Percentiles rank a stretch among this genome's conserved stretches.
Evolutionary conservation across 352 stramenopile species (phyloP).

Genomic region (Globisporangium lucens): DNA sequence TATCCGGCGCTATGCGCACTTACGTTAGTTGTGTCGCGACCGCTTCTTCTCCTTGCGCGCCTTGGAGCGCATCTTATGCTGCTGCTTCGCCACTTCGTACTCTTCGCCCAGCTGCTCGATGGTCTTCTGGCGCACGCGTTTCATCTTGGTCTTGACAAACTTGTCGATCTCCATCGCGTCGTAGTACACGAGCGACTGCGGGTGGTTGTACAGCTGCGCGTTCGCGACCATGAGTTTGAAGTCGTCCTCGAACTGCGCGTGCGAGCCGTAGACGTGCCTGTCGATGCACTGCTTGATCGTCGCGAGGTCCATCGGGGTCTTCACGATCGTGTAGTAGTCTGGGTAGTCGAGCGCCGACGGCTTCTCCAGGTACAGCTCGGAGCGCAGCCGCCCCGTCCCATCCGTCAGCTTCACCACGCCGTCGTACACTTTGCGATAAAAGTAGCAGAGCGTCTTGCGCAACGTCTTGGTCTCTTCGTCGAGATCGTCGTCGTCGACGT

Average conservation of each 20-base stretch:
- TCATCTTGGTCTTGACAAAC: slow-evolving; percentile 79
- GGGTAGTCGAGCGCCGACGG: slow-evolving; percentile 78
- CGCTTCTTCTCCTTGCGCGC: slow-evolving; percentile 80
- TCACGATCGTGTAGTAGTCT: slow-evolving; percentile 90
- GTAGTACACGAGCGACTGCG: slow-evolving; percentile 77
- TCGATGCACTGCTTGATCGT: slow-evolving; percentile 87
- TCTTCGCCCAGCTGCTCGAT: slow-evolving; percentile 51
- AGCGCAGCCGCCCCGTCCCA: slow-evolving; percentile 56
- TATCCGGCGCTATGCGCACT: not conserved
- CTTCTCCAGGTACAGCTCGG: slow-evolving; percentile 76
- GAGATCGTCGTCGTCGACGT: slow-evolving; percentile 32
- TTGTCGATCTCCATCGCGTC: slow-evolving; percentile 86
- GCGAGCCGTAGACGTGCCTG: slow-evolving; percentile 53
- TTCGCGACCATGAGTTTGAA: slow-evolving; percentile 87
- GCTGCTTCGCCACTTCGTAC: slow-evolving; percentile 75
- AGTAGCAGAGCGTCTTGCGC: slow-evolving; percentile 75
- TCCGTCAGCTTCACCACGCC: slow-evolving; percentile 80
- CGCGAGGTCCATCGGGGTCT: slow-evolving; percentile 80
- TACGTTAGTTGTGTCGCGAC: slow-evolving; percentile 36
- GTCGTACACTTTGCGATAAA: slow-evolving; percentile 84
- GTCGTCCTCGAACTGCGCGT: slow-evolving; percentile 73
- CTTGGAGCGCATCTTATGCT: slow-evolving; percentile 75
- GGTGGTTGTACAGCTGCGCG: slow-evolving; percentile 85
- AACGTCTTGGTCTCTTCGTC: slow-evolving; percentile 42
- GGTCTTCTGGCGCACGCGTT: slow-evolving; percentile 59